These are phyloP conservation scores for Tetrahymena elliotti DNA, from an alignment of 73 alveolate species.

Conservation along the genomic window DNA sequence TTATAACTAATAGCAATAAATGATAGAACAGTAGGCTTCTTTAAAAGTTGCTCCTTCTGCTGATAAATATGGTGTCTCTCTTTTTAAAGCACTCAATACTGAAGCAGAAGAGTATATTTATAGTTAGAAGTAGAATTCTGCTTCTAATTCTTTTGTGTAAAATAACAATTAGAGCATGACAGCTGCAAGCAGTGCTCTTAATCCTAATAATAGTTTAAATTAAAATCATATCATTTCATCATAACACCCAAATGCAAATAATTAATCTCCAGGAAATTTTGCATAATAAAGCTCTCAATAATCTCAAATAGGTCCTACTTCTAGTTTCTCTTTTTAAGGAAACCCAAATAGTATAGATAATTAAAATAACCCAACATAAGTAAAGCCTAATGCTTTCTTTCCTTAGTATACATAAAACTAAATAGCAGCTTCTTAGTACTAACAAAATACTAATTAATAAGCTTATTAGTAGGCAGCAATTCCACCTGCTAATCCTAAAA, in stretches of 20 bases:
- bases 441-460: background rate
- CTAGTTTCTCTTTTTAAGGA: background rate
- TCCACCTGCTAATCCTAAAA: background rate
- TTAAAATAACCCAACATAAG: background rate
- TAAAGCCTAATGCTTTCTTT: background rate
- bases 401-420: background rate
- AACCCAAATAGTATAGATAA: background rate
- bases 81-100: background rate
- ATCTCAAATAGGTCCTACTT: background rate
- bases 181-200: background rate
- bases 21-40: background rate
- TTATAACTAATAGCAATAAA: background rate
- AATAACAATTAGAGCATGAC: background rate
- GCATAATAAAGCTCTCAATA: background rate
- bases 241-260: background rate
- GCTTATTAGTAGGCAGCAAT: background rate
- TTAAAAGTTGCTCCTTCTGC: background rate
- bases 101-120: background rate
- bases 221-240: background rate
- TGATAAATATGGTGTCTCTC: background rate
- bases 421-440: background rate
- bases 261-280: background rate
- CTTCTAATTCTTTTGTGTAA: background rate
- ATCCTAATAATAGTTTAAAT: background rate
- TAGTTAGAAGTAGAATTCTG: background rate